Evolutionary conservation across 1,284 basidiomycete species (phyloP), one percentile per base, ranked within the genome.

Genomic region (Puccinia polysora): DNA sequence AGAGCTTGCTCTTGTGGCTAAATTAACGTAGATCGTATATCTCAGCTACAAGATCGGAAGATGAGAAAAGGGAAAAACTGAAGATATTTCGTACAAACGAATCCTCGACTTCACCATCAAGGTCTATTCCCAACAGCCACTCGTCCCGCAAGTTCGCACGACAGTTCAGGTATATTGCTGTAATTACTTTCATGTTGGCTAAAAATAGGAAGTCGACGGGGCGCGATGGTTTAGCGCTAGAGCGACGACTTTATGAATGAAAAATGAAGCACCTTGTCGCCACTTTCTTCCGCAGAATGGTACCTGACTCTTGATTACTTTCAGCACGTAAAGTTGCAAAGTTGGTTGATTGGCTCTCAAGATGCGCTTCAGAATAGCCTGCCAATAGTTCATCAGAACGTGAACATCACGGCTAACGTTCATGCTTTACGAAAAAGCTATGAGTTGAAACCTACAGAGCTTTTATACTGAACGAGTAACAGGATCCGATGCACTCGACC

Each of bases 281-380:
- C 96, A 98, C 82, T 97, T 97, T 56, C 95, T 85, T 14, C 96
- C 96, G 78, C 92, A 97, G 80, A 93, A 97, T 0, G 96, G 96
- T 28, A 98, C 93, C 84, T 98, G 96, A 76, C 91, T 94, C 84
- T 98, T 98, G 83, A 98, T 92, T 73, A 98, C 84, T 82, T 98
- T 98, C 76, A 99, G 84, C n/a, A 95, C 87, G 81, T 97, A 93
- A 30, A 97, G 84, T 80, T 98, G 95, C 75, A 98, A 82, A 84
- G 94, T 86, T 5, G 91, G 90, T 77, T 99, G 96, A 76, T 90
- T 88, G 18, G 98, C 92, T 80, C 90, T 88, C 74, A 98, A 83
- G 74, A 96, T 89, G 30, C 96, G 86, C 82, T 99, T 99, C 76
- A 99, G 83, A 47, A 97, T 91, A 73, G 91, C 90, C 67, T 69